These are phyloP conservation scores for Blastomyces silverae DNA, from an alignment of 2,329 filamentous ascomycete genomes.

Conservation along the genomic window DNA sequence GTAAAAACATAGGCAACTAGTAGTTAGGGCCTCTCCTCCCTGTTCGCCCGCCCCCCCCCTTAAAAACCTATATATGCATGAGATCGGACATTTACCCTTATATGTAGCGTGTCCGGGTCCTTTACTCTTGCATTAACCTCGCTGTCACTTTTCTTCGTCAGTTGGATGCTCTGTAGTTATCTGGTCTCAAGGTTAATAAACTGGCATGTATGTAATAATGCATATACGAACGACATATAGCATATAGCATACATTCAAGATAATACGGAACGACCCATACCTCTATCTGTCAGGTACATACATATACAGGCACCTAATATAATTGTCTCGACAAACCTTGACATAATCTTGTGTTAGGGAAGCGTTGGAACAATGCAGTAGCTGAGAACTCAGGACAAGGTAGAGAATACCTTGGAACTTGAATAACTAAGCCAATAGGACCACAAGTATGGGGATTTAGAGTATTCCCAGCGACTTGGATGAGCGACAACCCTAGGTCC, in stretches of 20 bases:
- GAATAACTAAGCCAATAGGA: background rate
- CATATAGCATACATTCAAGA: background rate
- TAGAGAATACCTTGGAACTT: background rate
- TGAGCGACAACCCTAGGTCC: background rate
- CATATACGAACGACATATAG: background rate
- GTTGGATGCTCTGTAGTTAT: background rate
- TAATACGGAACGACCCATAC: background rate
- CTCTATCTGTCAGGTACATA: background rate
- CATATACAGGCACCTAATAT: background rate
- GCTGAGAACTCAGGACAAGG: background rate
- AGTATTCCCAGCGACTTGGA: conserved; percentile 6
- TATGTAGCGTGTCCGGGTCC: background rate
- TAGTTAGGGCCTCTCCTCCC: background rate
- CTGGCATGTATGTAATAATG: background rate
- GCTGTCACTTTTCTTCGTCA: background rate
- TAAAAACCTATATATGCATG: background rate
- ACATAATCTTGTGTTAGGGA: background rate
- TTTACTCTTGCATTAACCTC: background rate
- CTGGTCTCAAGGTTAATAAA: background rate
- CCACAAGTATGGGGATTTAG: background rate
- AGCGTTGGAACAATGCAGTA: background rate
- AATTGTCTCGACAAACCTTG: background rate
- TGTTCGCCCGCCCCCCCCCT: background rate
- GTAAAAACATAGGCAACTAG: background rate
- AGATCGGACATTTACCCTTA: background rate